A percentile compares a stretch with the other conserved stretches of the same genome.
These are phyloP conservation scores for Hypoxylon sp. DNA, from an alignment of 2,329 filamentous ascomycete genomes.

Conservation along the genomic window DNA sequence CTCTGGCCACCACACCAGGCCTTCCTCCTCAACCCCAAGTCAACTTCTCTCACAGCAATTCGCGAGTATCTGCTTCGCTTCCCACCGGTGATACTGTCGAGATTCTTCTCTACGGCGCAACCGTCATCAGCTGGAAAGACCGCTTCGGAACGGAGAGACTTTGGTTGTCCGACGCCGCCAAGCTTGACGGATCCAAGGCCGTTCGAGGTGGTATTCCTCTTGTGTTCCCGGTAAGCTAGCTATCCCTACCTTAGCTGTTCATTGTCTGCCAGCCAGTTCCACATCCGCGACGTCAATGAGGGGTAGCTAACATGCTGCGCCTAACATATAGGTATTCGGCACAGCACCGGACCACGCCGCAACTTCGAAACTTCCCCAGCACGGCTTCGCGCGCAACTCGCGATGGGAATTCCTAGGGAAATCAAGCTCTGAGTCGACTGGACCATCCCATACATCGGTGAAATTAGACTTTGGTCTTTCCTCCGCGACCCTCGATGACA, in stretches of 20 bases:
- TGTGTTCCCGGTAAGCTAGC: slow-evolving; percentile 80
- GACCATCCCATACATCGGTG: slow-evolving; percentile 70
- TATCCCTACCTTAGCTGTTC: no score
- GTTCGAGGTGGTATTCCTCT: slow-evolving; percentile 92
- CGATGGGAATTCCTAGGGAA: slow-evolving; percentile 96
- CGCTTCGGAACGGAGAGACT: slow-evolving; percentile 81
- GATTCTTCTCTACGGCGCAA: slow-evolving; percentile 89
- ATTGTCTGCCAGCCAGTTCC: not conserved
- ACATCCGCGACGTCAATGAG: not conserved
- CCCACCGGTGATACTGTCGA: slow-evolving; percentile 88
- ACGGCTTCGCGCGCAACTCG: slow-evolving; percentile 91
- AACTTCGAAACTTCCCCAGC: slow-evolving; percentile 84
- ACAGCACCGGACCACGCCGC: slow-evolving; percentile 77
- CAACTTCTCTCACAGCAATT: slow-evolving; percentile 74
- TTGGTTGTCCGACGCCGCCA: slow-evolving; percentile 82
- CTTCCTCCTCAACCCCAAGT: slow-evolving; percentile 80
- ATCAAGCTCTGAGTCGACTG: slow-evolving; percentile 72
- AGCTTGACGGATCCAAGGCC: slow-evolving; percentile 85
- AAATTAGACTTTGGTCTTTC: slow-evolving; percentile 97
- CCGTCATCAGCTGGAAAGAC: slow-evolving; percentile 92
- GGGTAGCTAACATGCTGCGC: slow-evolving; percentile 13
- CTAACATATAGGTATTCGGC: slow-evolving; percentile 76
- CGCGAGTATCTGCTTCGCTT: slow-evolving; percentile 78
- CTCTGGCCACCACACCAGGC: slow-evolving; percentile 77
- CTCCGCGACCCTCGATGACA: slow-evolving; percentile 72